Evolutionary conservation across 2,329 filamentous ascomycete species (phyloP), one percentile per base, ranked within the genome.

Genomic region (Colletotrichum sublineola): DNA sequence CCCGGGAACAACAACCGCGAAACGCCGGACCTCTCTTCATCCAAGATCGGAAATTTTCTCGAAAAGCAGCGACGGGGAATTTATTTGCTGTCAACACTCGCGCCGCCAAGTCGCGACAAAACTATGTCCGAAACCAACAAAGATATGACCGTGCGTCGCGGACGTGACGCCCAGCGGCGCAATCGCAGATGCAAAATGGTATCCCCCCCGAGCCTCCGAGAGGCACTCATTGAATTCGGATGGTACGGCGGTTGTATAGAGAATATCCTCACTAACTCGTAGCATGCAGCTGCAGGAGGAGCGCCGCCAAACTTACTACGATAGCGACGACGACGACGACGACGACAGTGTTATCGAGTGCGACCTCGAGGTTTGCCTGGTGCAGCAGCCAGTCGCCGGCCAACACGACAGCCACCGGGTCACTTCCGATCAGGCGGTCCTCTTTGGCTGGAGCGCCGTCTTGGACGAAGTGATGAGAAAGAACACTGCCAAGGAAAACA

Each of bases 11-110:
- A 38, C 33, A 56, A 5, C 2, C 5, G 18, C 5, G n/a, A n/a
- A 36, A 38, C 53, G 20, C 4, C 20, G 20, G 46, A 8, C 0
- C 20, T 24, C n/a, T 5, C 20, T 48, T 24, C 46, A 4, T 5
- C 1, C 0, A 7, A 12, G 3, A 3, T n/a, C 9, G 12, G n/a
- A 2, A n/a, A 11, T 0, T 2, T n/a, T 46, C 20, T n/a, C 44
- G 24, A n/a, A 6, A n/a, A 4, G 20, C 1, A 6, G 20, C 0
- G 20, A 46, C 7, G 7, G 8, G 11, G 9, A 24, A 24, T 24
- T 44, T 18, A 8, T 44, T 20, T 20, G 42, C 20, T n/a, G 20
- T 8, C 20, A 3, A 6, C 2, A 36, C n/a, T 38, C 11, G 8
- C 20, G 3, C 24, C 36, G 11, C 11, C 20, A 4, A 57, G 8